Percentiles rank a stretch among this genome's conserved stretches.
phyloP scores from a whole-genome alignment of 164 flowering plant genomes.

The Magnolia changhungtana region DNA sequence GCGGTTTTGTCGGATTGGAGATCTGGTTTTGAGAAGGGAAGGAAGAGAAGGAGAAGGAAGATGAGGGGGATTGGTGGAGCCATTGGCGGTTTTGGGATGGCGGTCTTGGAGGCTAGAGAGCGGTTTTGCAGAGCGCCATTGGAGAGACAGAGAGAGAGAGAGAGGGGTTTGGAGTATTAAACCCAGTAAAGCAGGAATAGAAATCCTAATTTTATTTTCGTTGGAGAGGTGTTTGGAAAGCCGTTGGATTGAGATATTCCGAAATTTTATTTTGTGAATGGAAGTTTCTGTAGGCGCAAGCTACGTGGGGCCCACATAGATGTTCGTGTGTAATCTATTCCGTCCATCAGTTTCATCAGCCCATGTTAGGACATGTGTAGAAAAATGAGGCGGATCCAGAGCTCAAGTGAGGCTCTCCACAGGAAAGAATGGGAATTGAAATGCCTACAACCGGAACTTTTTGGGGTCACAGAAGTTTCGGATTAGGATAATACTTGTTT shows the following conservation, averaged over 20 bases:
- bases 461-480: too few relatives aligned
- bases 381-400: too few relatives aligned
- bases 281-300: not conserved
- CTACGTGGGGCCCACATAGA: not conserved
- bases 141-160: not conserved
- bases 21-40: conserved; percentile 35
- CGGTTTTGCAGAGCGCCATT: conserved; percentile 9
- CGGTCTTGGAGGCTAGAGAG: conserved; percentile 1
- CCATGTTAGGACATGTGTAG: too few relatives aligned
- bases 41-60: conserved; percentile 14
- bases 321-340: too few relatives aligned
- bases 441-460: too few relatives aligned
- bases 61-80: conserved; percentile 14
- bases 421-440: too few relatives aligned
- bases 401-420: too few relatives aligned
- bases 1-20: conserved; percentile 50
- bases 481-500: too few relatives aligned
- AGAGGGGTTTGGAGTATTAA: not conserved
- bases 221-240: not conserved
- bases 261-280: not conserved
- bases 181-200: not conserved
- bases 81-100: conserved; percentile 14
- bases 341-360: too few relatives aligned
- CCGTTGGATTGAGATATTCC: not conserved
- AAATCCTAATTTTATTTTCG: not conserved